phyloP scores from a whole-genome alignment of 371 early-diverging fungal species.

The Haplosporangium sp. region DNA sequence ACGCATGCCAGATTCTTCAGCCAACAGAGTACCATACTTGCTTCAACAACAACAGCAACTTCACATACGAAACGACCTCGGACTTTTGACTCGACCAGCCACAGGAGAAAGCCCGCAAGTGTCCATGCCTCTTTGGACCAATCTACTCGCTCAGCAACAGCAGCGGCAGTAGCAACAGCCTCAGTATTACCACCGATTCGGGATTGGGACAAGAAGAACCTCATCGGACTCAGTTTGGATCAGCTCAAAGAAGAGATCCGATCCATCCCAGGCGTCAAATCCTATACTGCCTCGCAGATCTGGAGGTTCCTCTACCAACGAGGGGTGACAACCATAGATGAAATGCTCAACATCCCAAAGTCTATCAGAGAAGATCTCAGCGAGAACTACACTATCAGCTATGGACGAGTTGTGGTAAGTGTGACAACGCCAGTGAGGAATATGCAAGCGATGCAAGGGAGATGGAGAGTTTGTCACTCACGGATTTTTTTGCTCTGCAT shows the following conservation, averaged over 20 bases:
- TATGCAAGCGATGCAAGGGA: no score
- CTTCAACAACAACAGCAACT: constrained; percentile 5
- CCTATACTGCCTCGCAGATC: constrained; percentile 69
- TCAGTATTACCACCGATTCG: constrained; percentile 10
- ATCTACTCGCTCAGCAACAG: no score
- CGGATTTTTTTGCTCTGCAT: not conserved
- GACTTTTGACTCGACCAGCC: constrained; percentile 48
- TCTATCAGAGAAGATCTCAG: constrained; percentile 62
- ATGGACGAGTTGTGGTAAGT: constrained; percentile 70
- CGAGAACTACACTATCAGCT: constrained; percentile 63
- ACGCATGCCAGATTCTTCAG: no score
- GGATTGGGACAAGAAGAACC: constrained; percentile 59
- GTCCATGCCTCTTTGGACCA: constrained; percentile 4
- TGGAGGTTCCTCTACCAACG: constrained; percentile 74
- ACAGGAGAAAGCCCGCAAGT: constrained; percentile 24
- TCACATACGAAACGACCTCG: constrained; percentile 11
- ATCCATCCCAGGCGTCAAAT: constrained; percentile 50
- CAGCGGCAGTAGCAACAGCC: no score
- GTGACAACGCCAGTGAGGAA: no score
- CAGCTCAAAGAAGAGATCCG: constrained; percentile 58
- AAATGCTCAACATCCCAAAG: constrained; percentile 75
- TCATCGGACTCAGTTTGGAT: constrained; percentile 59
- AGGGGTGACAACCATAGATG: constrained; percentile 65
- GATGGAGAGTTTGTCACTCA: no score
- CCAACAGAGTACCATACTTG: no score